phyloP scores from a whole-genome alignment of 345 rosid genomes.

The Acer campestre region DNA sequence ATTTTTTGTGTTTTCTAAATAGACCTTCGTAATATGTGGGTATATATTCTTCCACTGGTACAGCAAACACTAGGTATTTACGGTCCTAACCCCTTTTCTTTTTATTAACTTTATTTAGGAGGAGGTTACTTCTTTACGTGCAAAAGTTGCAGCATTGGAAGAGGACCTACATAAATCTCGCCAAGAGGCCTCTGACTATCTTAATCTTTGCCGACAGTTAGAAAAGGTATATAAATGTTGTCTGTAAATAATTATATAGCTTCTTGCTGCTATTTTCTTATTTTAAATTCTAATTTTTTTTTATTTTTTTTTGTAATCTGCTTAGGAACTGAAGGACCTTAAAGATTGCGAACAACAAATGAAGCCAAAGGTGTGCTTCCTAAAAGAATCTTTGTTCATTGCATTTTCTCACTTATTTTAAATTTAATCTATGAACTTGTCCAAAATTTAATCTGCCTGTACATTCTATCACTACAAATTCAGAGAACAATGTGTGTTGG shows the following conservation, averaged over 20 bases:
- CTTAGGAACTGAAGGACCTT: conserved; percentile 84
- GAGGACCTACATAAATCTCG: conserved; percentile 81
- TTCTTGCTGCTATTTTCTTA: conserved; percentile 11
- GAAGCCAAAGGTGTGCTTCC: conserved; percentile 79
- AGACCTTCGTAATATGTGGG: background rate
- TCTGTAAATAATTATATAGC: conserved; percentile 4
- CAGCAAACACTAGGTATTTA: background rate
- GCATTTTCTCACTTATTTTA: conserved; percentile 1
- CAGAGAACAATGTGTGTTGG: background rate
- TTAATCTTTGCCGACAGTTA: conserved; percentile 50
- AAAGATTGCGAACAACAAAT: conserved; percentile 84
- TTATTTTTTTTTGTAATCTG: conserved; percentile 20
- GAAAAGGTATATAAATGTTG: conserved; percentile 62
- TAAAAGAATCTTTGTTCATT: conserved; percentile 6
- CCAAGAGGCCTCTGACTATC: conserved; percentile 66
- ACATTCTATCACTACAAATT: background rate
- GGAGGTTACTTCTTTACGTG: conserved; percentile 61
- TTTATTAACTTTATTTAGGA: conserved; percentile 55
- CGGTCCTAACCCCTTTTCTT: conserved; percentile 16
- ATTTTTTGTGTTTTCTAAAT: background rate
- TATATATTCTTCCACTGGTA: background rate
- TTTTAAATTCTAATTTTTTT: conserved; percentile 8
- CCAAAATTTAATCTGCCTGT: background rate
- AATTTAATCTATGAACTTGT: conserved; percentile 9
- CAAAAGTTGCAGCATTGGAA: conserved; percentile 67